Percentiles rank a stretch among this genome's conserved stretches.
These are phyloP conservation scores for Fusarium siculi DNA, from an alignment of 2,329 filamentous ascomycete genomes.

Conservation along the genomic window DNA sequence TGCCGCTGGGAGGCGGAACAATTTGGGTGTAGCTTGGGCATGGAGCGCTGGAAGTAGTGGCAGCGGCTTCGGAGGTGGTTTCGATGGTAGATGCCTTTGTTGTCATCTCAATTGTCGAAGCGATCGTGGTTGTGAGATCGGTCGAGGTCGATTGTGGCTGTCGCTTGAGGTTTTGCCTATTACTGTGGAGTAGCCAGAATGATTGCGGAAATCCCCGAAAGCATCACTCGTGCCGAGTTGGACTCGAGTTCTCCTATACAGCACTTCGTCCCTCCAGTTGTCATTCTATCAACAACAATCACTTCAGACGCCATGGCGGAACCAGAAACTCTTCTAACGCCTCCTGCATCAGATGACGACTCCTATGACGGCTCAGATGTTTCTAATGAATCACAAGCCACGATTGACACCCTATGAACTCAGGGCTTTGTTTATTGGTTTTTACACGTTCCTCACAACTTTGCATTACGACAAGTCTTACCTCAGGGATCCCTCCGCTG, in stretches of 20 bases:
- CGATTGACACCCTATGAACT: not conserved
- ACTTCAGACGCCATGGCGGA: not conserved
- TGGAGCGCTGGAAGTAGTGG: not conserved
- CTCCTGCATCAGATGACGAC: not conserved
- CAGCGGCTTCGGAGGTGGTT: not conserved
- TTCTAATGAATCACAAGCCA: not conserved
- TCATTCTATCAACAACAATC: too few relatives aligned
- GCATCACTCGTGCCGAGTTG: not conserved
- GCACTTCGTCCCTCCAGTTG: not conserved
- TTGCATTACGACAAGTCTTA: not conserved
- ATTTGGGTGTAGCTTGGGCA: conserved; percentile 3
- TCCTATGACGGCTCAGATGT: not conserved
- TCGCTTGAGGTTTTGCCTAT: not conserved
- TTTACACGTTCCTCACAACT: not conserved
- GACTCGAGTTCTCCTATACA: not conserved
- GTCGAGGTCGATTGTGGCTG: not conserved
- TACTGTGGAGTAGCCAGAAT: not conserved
- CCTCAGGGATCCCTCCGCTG: not conserved
- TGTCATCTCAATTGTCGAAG: not conserved
- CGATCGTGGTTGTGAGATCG: too few relatives aligned
- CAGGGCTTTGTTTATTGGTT: not conserved
- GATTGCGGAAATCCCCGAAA: not conserved
- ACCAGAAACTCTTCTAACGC: not conserved
- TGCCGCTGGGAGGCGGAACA: not conserved
- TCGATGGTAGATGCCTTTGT: not conserved